Evolutionary conservation across 805 yeast species (phyloP), one percentile per base, ranked within the genome.

Genomic region (Saccharomyces mikatae): DNA sequence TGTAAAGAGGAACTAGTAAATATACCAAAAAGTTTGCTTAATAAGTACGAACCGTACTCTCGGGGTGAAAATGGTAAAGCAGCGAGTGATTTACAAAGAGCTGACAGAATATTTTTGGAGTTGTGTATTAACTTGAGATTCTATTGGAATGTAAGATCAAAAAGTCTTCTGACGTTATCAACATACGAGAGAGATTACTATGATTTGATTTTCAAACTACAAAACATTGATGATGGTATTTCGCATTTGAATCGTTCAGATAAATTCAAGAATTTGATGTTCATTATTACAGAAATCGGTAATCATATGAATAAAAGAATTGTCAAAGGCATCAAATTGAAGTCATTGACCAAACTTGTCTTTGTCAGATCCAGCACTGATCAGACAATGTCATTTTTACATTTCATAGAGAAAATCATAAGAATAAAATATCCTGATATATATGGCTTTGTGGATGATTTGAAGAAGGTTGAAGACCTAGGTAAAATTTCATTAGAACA

Each of bases 281-380:
- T 80, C 57, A 80, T 87, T 47, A 84, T 87, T 56, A 79, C 84
- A 59, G 82, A 83, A 13, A 80, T 87, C 54, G 95, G 94, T 57
- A 87, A 87, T 62, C 86, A 80, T 61, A 87, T 87, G 94, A 87
- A 87, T 65, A 89, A 84, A 62, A 86, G 83, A 62, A 78, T 79
- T 58, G 90, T 88, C 0, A 75, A 75, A 32, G 95, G 95, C 22
- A 86, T 87, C 69, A 84, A 80, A 61, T 72, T 87, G 55, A 78
- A 83, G 47, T 84, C 92, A 0, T 74, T 87, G 55, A 87, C 80
- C 60, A 76, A 89, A 64, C 74, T 87, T 57, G 80, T 82, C 36
- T 86, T 86, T 66, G 80, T 87, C 74, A 87, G 87, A 55, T 71
- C 70, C 4, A 86, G 84, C 64, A 81, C 77, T 49, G 82, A 81